phyloP scores from a whole-genome alignment of 2,329 filamentous ascomycete genomes.

The Fusarium xyrophilum region DNA sequence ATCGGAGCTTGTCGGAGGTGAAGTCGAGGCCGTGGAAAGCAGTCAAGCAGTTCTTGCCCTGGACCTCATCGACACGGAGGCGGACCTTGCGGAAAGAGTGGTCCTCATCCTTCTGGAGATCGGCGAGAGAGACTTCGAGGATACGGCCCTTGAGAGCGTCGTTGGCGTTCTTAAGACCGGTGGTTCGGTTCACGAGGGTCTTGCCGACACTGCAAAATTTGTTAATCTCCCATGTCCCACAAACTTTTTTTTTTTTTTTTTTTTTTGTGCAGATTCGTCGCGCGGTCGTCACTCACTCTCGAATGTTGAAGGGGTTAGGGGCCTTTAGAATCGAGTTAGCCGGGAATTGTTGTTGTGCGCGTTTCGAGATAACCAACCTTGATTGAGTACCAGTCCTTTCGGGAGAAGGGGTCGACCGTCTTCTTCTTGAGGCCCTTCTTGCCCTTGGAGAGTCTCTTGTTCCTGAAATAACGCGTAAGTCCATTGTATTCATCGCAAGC shows the following conservation, averaged over 20 bases:
- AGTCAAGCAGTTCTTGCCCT: constrained; percentile 99
- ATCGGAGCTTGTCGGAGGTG: constrained; percentile 99
- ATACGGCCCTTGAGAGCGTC: constrained; percentile 98
- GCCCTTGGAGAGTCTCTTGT: constrained; percentile 99
- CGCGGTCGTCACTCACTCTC: constrained; percentile 79
- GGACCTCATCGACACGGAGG: constrained; percentile 97
- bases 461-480: constrained; percentile 62
- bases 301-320: constrained; percentile 90
- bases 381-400: constrained; percentile 99
- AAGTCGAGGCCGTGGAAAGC: constrained; percentile 99
- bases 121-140: constrained; percentile 97
- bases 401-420: constrained; percentile 94
- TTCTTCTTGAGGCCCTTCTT: constrained; percentile 99
- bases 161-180: constrained; percentile 99
- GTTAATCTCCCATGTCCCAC: constrained; percentile 31
- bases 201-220: constrained; percentile 84
- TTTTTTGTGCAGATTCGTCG: constrained; percentile 21
- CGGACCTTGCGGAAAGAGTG: constrained; percentile 99
- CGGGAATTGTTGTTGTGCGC: neutral
- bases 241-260: constrained; percentile 10
- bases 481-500: constrained; percentile 1
- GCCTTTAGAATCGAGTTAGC: constrained; percentile 62
- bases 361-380: constrained; percentile 65
- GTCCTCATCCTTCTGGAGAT: constrained; percentile 99
- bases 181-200: constrained; percentile 99